phyloP scores from a whole-genome alignment of 176 grass and related monocot species.

The Triticum timopheevii region DNA sequence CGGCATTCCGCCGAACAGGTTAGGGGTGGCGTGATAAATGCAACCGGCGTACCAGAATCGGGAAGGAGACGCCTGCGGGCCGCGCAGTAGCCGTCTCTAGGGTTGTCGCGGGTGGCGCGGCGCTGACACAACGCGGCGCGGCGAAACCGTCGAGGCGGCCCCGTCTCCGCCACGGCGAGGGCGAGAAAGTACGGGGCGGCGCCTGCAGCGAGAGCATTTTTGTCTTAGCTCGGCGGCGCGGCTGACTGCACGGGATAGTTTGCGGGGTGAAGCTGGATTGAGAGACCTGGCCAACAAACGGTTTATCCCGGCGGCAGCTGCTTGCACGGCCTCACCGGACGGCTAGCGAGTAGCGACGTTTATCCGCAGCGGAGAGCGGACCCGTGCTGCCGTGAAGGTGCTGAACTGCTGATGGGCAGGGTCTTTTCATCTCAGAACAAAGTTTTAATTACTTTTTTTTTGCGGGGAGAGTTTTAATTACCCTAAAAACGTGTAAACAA shows the following conservation, averaged over 20 bases:
- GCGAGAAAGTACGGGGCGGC: not conserved
- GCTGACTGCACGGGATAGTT: not conserved
- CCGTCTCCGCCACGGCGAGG: not conserved
- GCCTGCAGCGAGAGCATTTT: constrained; percentile 19
- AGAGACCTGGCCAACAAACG: not conserved
- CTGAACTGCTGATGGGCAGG: too few species aligned
- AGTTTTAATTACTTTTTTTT: too few species aligned
- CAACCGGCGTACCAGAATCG: constrained; percentile 15
- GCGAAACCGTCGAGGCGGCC: not conserved
- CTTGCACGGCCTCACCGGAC: not conserved
- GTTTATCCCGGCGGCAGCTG: not conserved
- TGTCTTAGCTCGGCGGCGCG: not conserved
- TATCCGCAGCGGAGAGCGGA: too few species aligned
- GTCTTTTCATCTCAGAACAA: too few species aligned
- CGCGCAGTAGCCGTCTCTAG: not conserved
- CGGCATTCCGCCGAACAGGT: constrained; percentile 17
- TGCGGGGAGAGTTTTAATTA: too few species aligned
- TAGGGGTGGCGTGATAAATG: not conserved
- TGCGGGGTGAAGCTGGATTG: not conserved
- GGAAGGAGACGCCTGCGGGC: constrained; percentile 16
- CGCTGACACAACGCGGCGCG: not conserved
- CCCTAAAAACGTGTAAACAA: too few species aligned
- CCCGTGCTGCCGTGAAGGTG: too few species aligned
- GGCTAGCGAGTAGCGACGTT: too few species aligned
- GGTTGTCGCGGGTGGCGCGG: not conserved